A percentile compares a stretch with the other conserved stretches of the same genome.
Evolutionary conservation across 2,329 filamentous ascomycete species (phyloP).

Genomic region (Sclerotinia glacialis): DNA sequence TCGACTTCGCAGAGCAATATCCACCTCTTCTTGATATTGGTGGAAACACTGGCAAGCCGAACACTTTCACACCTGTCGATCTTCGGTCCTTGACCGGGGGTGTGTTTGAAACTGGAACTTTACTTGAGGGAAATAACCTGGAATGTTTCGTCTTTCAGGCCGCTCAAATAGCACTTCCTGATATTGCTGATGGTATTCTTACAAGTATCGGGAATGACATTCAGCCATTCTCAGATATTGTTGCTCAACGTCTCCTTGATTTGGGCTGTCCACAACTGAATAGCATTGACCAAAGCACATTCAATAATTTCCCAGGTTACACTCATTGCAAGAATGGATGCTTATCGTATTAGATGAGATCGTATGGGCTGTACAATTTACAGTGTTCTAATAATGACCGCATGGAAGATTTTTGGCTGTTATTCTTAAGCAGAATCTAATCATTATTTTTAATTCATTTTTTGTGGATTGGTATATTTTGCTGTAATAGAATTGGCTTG

Average conservation of each 20-base stretch:
- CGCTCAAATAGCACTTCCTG: conserved; percentile 44
- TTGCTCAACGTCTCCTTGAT: conserved; percentile 21
- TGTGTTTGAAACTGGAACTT: conserved; percentile 44
- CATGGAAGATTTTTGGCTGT: no score
- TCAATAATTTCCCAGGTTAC: conserved; percentile 8
- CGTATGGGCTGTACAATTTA: not conserved
- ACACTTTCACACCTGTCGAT: conserved; percentile 51
- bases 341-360: not conserved
- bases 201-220: not conserved
- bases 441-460: not conserved
- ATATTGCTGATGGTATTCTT: conserved; percentile 37
- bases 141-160: conserved; percentile 46
- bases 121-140: conserved; percentile 49
- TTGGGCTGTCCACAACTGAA: conserved; percentile 14
- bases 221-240: conserved; percentile 1
- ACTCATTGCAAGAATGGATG: conserved; percentile 15
- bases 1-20: conserved; percentile 42
- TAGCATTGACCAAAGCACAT: not conserved
- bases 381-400: not conserved
- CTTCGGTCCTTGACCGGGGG: conserved; percentile 45
- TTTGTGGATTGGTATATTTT: not conserved
- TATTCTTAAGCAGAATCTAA: not conserved
- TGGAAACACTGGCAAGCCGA: conserved; percentile 51
- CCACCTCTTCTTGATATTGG: conserved; percentile 49
- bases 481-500: not conserved